Evolutionary conservation across 768 basidiomycete genomes (phyloP).

Genomic region (Polyporus arcularius): DNA sequence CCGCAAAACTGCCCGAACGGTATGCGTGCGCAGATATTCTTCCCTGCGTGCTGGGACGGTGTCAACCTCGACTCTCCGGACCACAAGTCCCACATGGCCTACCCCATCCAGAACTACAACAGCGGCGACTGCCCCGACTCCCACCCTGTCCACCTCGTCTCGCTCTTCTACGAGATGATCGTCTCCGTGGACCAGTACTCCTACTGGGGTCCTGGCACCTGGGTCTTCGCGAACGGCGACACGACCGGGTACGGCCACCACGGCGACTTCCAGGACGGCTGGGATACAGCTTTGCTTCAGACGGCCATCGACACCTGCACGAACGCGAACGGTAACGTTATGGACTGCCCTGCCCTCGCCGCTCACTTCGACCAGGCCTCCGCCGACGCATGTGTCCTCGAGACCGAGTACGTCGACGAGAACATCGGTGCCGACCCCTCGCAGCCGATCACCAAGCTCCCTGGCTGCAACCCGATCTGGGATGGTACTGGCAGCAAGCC

Average conservation of each 20-base stretch:
- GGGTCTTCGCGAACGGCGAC: conserved; percentile 27
- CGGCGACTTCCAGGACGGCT: conserved; percentile 28
- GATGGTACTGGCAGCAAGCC: conserved; percentile 11
- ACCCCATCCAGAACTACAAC: conserved; percentile 29
- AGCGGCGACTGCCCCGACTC: conserved; percentile 24
- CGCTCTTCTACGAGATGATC: conserved; percentile 28
- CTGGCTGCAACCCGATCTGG: conserved; percentile 28
- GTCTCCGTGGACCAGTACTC: conserved; percentile 15
- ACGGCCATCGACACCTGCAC: conserved; percentile 27
- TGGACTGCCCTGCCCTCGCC: conserved; percentile 23
- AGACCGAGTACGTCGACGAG: conserved; percentile 21
- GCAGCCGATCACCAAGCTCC: conserved; percentile 22
- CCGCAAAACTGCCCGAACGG: conserved; percentile 28
- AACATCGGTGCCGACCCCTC: conserved; percentile 9
- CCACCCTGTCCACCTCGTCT: conserved; percentile 28
- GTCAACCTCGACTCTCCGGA: conserved; percentile 38
- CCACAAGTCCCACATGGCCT: conserved; percentile 43
- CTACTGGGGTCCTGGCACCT: conserved; percentile 23
- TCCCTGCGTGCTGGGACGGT: conserved; percentile 43
- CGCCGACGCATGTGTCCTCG: conserved; percentile 23
- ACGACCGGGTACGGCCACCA: conserved; percentile 26
- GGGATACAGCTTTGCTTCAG: conserved; percentile 25
- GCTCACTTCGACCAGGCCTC: conserved; percentile 21
- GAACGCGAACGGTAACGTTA: conserved; percentile 26
- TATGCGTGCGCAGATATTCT: conserved; percentile 32